Base-by-base conservation (phyloP, 129 eudicot genomes). In the Solidago caesia region DNA sequence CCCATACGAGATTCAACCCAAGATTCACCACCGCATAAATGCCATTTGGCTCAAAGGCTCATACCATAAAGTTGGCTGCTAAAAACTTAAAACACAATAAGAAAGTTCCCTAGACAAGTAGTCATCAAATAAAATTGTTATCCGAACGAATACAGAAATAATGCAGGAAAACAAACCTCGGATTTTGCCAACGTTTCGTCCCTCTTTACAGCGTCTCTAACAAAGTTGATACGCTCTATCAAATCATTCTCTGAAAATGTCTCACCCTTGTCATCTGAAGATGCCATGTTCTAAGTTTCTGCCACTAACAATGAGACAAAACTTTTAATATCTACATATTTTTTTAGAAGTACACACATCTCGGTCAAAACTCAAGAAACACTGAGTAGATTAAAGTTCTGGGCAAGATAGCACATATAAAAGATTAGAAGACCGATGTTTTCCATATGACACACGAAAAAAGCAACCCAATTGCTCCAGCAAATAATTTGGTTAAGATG, bases 251-350 rank as follows among this genome's bases (percentile, higher is more conserved):
- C 83, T 64, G 86, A 84, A 78, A 21, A 21, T 21, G 21, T 21
- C 21, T 21, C 21, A 21, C 21, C 21, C 77, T 93, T 96, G 2
- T 93, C 98, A 27, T 88, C 98, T 61, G 97, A 88, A 48, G 82
- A 88, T 6, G 81, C 85, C 97, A 88, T 91, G 6, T 11, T 65
- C 26, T 42, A 64, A 6, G 65, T 46, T 55, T 67, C 67, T 67
- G 21, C 25, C 39, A 44, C 7, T 25, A 39, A 13, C 74, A 67
- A 76, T 46, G 46, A 21, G 67, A 66, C 21, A 62, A 44, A 70
- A 26, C 64, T 53, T 51, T 21, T 21, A 21, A 21, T 21, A 68
- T 71, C 81, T 77, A 13, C 56, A 41, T 41, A 9, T 8, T 29
- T 11, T 33, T 47, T 44, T 48, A 41, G 3, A 46, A 46, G 9